phyloP scores from a whole-genome alignment of 2,329 filamentous ascomycete genomes.

The Chalaropsis thielavioides region DNA sequence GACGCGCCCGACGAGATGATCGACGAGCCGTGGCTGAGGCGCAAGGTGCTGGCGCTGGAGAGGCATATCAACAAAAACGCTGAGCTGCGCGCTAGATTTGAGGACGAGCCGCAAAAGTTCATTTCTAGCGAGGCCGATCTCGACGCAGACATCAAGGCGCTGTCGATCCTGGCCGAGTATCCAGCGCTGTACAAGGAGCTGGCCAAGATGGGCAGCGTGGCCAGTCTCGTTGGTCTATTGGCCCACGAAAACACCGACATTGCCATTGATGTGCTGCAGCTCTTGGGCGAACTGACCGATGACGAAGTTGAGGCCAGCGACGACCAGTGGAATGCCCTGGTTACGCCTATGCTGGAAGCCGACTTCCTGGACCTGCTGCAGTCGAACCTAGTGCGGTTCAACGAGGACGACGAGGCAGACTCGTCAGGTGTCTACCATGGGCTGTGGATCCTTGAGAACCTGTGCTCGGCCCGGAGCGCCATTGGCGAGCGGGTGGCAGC shows the following conservation, averaged over 20 bases:
- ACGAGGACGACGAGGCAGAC: constrained; percentile 61
- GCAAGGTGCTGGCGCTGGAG: constrained; percentile 70
- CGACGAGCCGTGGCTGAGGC: constrained; percentile 70
- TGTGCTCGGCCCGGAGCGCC: constrained; percentile 52
- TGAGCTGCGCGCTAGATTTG: constrained; percentile 73
- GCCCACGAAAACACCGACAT: constrained; percentile 97
- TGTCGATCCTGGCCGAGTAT: constrained; percentile 80
- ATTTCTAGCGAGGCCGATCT: constrained; percentile 78
- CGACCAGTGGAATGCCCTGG: constrained; percentile 58
- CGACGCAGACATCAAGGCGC: constrained; percentile 70
- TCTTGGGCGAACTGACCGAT: constrained; percentile 80
- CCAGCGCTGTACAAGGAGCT: constrained; percentile 71
- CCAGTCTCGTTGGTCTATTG: constrained; percentile 63
- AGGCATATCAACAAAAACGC: constrained; percentile 84
- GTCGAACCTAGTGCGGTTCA: constrained; percentile 63
- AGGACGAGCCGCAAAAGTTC: constrained; percentile 66
- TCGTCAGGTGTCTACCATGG: constrained; percentile 76
- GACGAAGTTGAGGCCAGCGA: constrained; percentile 62
- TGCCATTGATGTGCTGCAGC: constrained; percentile 78
- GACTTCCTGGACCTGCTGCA: constrained; percentile 61
- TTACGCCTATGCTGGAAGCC: constrained; percentile 45
- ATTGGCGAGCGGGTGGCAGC: constrained; percentile 59
- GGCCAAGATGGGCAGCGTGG: constrained; percentile 55
- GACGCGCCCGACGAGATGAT: constrained; percentile 52
- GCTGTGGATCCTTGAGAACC: constrained; percentile 68